phyloP scores from a whole-genome alignment of 139 green algal species.

The Monoraphidium neglectum region DNA sequence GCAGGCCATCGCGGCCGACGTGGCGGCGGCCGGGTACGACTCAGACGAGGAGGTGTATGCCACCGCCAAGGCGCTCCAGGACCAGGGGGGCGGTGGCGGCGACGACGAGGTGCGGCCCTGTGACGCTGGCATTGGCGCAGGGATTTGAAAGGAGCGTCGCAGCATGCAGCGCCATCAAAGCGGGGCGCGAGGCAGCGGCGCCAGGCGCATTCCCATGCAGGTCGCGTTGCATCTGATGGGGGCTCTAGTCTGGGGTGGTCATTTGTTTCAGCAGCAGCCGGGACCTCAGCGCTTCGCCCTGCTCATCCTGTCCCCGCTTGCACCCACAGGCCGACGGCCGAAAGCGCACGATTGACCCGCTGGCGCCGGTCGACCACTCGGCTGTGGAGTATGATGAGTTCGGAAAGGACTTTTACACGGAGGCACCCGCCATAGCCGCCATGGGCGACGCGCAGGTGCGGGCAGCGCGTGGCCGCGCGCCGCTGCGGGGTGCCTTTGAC shows the following conservation, averaged over 20 bases:
- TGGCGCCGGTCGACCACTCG: slow-evolving; percentile 68
- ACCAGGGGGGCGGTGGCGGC: slow-evolving; percentile 1
- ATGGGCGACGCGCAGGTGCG: slow-evolving; percentile 72
- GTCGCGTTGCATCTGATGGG: too few relatives aligned
- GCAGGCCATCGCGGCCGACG: slow-evolving; percentile 11
- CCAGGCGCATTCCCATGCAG: too few relatives aligned
- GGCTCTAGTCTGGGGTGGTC: too few relatives aligned
- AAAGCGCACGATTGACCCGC: slow-evolving; percentile 46
- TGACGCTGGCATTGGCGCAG: too few relatives aligned
- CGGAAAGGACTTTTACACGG: slow-evolving; percentile 85
- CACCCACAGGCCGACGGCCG: not conserved
- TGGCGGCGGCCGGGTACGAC: slow-evolving; percentile 46
- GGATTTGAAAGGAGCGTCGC: too few relatives aligned
- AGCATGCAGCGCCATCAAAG: not conserved
- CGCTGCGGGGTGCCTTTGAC: not conserved
- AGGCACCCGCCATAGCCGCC: slow-evolving; percentile 55
- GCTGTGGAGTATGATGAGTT: slow-evolving; percentile 76
- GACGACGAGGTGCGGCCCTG: slow-evolving; percentile 12
- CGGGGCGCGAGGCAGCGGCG: not conserved
- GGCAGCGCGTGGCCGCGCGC: not conserved
- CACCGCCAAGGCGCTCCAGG: slow-evolving; percentile 37
- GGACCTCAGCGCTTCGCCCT: not conserved
- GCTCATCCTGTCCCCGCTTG: too few relatives aligned
- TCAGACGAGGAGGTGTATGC: slow-evolving; percentile 88
- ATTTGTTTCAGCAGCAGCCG: not conserved